These are phyloP conservation scores for Mycena floridula DNA, from an alignment of 768 basidiomycete species.

Conservation along the genomic window DNA sequence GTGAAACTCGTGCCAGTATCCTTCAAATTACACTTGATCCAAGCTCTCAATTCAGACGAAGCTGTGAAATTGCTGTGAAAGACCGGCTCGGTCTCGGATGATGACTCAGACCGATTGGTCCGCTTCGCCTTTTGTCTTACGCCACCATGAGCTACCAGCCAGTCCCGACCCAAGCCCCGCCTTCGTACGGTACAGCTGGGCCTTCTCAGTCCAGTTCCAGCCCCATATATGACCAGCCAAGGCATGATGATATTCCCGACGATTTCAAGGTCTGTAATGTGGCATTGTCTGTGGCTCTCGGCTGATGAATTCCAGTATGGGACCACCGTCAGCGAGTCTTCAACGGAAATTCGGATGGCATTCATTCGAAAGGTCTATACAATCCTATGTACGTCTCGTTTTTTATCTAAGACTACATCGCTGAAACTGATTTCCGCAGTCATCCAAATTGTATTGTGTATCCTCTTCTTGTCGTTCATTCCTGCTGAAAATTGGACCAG, in stretches of 20 bases:
- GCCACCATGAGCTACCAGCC: constrained; percentile 58
- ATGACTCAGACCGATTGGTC: background rate
- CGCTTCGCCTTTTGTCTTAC: background rate
- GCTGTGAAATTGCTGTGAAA: background rate
- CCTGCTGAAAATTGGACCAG: constrained; percentile 18
- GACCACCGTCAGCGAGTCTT: constrained; percentile 71
- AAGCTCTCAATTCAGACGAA: no score
- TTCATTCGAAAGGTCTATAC: constrained; percentile 91
- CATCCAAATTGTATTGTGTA: no score
- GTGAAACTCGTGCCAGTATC: no score
- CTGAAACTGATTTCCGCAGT: no score
- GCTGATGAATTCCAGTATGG: constrained; percentile 52
- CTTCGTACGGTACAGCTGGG: constrained; percentile 47
- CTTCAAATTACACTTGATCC: no score
- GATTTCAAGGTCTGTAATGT: constrained; percentile 76
- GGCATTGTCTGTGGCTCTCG: constrained; percentile 1
- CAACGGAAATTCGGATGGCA: constrained; percentile 70
- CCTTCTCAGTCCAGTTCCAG: constrained; percentile 45
- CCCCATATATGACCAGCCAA: constrained; percentile 71
- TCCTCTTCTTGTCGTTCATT: constrained; percentile 1
- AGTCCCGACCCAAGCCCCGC: constrained; percentile 38
- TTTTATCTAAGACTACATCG: no score
- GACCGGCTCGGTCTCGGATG: background rate
- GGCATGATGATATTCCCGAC: constrained; percentile 72
- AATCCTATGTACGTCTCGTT: constrained; percentile 68